These are phyloP conservation scores for Globisporangium yorkense DNA, from an alignment of 352 stramenopile species.

Conservation along the genomic window DNA sequence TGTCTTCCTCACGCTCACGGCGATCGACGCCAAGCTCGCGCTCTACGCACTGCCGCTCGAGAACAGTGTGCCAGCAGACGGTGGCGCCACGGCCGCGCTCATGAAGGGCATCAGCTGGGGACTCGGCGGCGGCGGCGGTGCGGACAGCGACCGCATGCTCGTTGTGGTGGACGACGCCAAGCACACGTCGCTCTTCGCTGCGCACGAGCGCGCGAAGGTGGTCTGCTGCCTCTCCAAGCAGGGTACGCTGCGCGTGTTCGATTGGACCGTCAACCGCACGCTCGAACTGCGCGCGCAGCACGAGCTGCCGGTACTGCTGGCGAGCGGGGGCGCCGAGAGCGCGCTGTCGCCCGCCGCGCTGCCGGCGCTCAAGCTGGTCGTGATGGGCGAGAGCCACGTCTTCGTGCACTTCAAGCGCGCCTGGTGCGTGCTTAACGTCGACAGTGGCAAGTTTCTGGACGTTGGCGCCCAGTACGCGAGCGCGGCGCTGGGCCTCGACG, in stretches of 20 bases:
- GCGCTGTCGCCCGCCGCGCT: slow-evolving; percentile 14
- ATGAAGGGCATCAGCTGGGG: slow-evolving; percentile 11
- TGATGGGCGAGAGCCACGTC: slow-evolving; percentile 63
- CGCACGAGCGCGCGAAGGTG: slow-evolving; percentile 47
- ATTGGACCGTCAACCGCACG: slow-evolving; percentile 57
- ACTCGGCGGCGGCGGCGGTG: slow-evolving; percentile 3
- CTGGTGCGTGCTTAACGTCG: slow-evolving; percentile 57
- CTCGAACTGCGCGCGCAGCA: slow-evolving; percentile 53
- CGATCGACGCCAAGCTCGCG: slow-evolving; percentile 43
- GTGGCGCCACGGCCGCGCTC: slow-evolving; percentile 11
- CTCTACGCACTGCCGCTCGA: slow-evolving; percentile 59
- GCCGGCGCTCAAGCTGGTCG: slow-evolving; percentile 45
- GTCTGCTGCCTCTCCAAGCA: slow-evolving; percentile 55
- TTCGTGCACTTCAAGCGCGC: slow-evolving; percentile 60
- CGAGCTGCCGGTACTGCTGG: slow-evolving; percentile 32
- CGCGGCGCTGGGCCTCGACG: slow-evolving; percentile 26
- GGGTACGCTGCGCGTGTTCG: slow-evolving; percentile 57
- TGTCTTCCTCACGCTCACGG: slow-evolving; percentile 42
- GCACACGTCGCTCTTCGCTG: slow-evolving; percentile 40
- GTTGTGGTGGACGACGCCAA: slow-evolving; percentile 57
- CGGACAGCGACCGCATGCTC: slow-evolving; percentile 19
- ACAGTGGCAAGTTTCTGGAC: slow-evolving; percentile 44
- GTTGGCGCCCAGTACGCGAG: slow-evolving; percentile 16
- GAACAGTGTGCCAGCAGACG: slow-evolving; percentile 32
- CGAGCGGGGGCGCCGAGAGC: slow-evolving; percentile 2